phyloP scores from a whole-genome alignment of 2,329 filamentous ascomycete genomes.

The Stemphylium beticola region DNA sequence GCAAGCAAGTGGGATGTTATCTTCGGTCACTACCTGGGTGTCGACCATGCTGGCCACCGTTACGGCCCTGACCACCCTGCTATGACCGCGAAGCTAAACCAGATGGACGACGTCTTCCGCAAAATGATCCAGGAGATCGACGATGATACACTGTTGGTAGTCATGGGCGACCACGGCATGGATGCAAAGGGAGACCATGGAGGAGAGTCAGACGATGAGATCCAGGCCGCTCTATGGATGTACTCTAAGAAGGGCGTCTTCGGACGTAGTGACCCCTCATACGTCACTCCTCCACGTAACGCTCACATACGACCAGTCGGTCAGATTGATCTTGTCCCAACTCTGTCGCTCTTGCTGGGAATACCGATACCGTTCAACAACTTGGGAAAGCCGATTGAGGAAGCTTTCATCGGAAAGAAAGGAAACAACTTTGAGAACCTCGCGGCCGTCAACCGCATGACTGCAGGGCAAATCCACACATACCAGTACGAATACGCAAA shows the following conservation, averaged over 20 bases:
- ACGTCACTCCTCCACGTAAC: constrained; percentile 64
- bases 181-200: constrained; percentile 96
- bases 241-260: constrained; percentile 89
- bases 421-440: constrained; percentile 78
- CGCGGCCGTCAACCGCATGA: constrained; percentile 75
- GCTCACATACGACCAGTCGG: constrained; percentile 77
- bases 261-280: constrained; percentile 72
- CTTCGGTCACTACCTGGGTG: constrained; percentile 90
- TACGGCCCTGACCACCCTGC: constrained; percentile 93
- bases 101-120: constrained; percentile 85
- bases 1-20: constrained; percentile 86
- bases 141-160: constrained; percentile 84
- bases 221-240: constrained; percentile 97
- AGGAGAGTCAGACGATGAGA: constrained; percentile 96
- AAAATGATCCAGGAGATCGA: constrained; percentile 75
- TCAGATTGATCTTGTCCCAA: constrained; percentile 96
- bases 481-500: constrained; percentile 86
- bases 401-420: constrained; percentile 78
- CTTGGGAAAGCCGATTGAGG: constrained; percentile 88
- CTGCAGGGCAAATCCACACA: constrained; percentile 83
- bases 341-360: constrained; percentile 83
- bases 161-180: constrained; percentile 99
- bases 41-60: constrained; percentile 95
- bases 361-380: constrained; percentile 97
- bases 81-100: constrained; percentile 86